A percentile compares a stretch with the other conserved stretches of the same genome.
Evolutionary conservation across 2,329 filamentous ascomycete genomes (phyloP).

Genomic region (Sphaceloma murrayae): DNA sequence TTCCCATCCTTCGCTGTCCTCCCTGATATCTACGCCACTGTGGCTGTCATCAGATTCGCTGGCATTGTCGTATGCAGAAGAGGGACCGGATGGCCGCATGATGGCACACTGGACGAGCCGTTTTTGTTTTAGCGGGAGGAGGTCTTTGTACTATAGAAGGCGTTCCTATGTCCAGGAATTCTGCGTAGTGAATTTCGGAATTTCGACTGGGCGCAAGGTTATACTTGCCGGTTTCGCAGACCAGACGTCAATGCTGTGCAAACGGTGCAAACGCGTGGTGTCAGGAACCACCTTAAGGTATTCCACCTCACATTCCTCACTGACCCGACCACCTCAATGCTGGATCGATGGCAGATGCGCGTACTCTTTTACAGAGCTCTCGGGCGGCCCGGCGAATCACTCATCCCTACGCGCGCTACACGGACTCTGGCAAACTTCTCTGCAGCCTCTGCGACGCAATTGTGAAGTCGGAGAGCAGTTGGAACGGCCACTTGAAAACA

Average conservation of each 20-base stretch:
- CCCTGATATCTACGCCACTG: slow-evolving; percentile 23
- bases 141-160: too few species aligned
- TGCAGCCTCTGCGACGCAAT: slow-evolving; percentile 58
- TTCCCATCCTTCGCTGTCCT: slow-evolving; percentile 36
- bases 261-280: slow-evolving; percentile 14
- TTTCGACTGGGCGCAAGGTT: too few species aligned
- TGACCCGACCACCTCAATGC: neutral
- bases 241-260: too few species aligned
- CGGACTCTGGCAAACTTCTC: slow-evolving; percentile 55
- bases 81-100: neutral
- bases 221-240: too few species aligned
- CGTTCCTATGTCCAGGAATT: too few species aligned
- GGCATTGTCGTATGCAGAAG: neutral
- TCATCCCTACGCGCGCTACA: slow-evolving; percentile 59
- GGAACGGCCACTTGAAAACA: slow-evolving; percentile 54
- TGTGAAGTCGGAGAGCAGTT: slow-evolving; percentile 57
- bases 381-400: slow-evolving; percentile 63
- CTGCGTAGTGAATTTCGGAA: too few species aligned
- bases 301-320: neutral
- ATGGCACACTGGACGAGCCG: too few species aligned
- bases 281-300: too few species aligned
- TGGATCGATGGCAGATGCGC: slow-evolving; percentile 61
- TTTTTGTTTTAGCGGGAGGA: too few species aligned
- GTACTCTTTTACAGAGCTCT: slow-evolving; percentile 68
- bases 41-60: slow-evolving; percentile 20